Evolutionary conservation across 768 basidiomycete genomes (phyloP).

Genomic region (Dioszegia aurantiaca): DNA sequence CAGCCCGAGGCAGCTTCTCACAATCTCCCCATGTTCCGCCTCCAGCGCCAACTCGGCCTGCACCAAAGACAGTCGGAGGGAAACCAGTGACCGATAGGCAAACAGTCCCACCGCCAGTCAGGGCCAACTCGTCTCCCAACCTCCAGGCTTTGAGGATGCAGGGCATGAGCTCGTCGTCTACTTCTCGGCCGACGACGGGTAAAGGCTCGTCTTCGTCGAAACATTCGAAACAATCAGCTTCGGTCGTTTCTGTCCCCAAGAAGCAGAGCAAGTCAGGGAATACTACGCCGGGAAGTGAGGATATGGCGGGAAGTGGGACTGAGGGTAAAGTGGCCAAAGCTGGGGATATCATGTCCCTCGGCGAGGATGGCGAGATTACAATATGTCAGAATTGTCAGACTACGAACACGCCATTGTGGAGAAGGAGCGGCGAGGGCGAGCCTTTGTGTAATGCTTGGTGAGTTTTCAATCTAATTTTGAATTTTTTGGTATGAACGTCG

Average conservation of each 20-base stretch:
- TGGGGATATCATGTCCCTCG: constrained; percentile 45
- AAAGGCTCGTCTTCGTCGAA: not conserved
- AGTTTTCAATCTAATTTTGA: too few relatives aligned
- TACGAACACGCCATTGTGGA: constrained; percentile 71
- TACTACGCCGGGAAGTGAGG: constrained; percentile 24
- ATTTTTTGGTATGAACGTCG: too few relatives aligned
- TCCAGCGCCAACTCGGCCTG: constrained; percentile 22
- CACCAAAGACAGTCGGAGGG: constrained; percentile 44
- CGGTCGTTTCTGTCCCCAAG: not conserved
- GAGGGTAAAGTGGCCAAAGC: constrained; percentile 62
- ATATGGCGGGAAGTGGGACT: constrained; percentile 18
- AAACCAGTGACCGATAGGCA: constrained; percentile 24
- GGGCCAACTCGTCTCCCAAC: constrained; percentile 48
- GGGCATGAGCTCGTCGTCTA: constrained; percentile 14
- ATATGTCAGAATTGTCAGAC: constrained; percentile 93
- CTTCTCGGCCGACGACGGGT: constrained; percentile 12
- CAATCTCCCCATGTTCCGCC: constrained; percentile 16
- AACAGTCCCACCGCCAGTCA: constrained; percentile 28
- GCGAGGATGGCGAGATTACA: constrained; percentile 57
- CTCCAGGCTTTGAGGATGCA: constrained; percentile 34
- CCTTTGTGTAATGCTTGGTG: constrained; percentile 65
- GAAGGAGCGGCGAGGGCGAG: constrained; percentile 55
- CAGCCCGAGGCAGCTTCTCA: not conserved
- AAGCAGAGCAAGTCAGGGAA: constrained; percentile 13
- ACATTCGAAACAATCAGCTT: not conserved